A percentile compares a stretch with the other conserved stretches of the same genome.
These are phyloP conservation scores for Alternaria sp. DNA, from an alignment of 2,329 filamentous ascomycete genomes.

Conservation along the genomic window DNA sequence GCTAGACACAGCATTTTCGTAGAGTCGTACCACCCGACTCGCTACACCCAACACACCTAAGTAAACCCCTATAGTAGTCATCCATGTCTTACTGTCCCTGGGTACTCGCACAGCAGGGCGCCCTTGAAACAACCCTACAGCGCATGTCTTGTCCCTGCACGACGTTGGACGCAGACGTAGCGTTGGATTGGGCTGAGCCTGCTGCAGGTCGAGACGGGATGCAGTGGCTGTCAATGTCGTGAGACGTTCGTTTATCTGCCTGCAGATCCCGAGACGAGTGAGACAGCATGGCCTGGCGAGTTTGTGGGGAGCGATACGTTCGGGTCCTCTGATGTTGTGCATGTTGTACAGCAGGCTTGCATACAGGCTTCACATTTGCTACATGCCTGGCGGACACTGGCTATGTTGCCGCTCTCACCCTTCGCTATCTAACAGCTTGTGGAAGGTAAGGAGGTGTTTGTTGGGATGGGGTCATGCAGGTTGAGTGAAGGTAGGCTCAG, in stretches of 20 bases:
- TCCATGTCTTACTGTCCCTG: neutral
- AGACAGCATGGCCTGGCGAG: slow-evolving; percentile 35
- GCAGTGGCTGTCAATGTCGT: slow-evolving; percentile 21
- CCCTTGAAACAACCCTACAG: slow-evolving; percentile 17
- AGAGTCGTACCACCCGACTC: neutral
- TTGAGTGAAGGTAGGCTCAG: neutral
- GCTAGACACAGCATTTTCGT: slow-evolving; percentile 6
- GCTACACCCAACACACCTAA: slow-evolving; percentile 1
- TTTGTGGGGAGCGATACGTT: slow-evolving; percentile 31
- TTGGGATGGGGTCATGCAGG: neutral
- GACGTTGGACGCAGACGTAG: neutral
- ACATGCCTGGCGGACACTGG: neutral
- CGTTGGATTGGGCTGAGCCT: neutral
- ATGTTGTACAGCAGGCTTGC: neutral
- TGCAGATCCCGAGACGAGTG: slow-evolving; percentile 40
- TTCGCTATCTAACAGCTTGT: slow-evolving; percentile 24
- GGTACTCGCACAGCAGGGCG: slow-evolving; percentile 13
- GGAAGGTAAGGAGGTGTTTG: slow-evolving; percentile 3
- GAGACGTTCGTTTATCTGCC: slow-evolving; percentile 38
- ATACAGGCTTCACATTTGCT: slow-evolving; percentile 15
- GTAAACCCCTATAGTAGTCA: neutral
- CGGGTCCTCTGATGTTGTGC: slow-evolving; percentile 19
- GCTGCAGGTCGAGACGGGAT: slow-evolving; percentile 8
- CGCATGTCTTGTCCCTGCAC: slow-evolving; percentile 8
- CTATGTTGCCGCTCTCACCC: slow-evolving; percentile 1